Conservation (phyloP, 305 asterid genomes). For the Solanum aculeatissimum region DNA sequence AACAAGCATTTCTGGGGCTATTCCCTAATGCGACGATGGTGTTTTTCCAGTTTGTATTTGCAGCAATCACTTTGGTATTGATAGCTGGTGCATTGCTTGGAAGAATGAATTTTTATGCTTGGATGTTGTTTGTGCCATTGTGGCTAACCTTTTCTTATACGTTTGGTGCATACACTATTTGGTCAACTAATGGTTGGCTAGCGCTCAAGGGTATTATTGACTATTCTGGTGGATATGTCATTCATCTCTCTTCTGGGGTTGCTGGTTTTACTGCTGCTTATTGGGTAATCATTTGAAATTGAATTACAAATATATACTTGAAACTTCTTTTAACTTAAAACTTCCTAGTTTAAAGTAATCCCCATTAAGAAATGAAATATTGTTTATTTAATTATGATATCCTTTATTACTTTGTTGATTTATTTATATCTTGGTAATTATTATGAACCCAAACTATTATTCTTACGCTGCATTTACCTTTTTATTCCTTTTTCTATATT, state of each 20-base stretch:
- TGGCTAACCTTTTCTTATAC: conserved; percentile 64
- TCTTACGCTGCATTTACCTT: no score
- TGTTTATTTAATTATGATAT: no score
- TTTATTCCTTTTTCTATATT: no score
- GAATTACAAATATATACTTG: no score
- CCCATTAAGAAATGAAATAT: no score
- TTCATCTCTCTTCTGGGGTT: conserved; percentile 51
- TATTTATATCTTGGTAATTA: no score
- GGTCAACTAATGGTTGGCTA: conserved; percentile 42
- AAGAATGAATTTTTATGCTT: conserved; percentile 53
- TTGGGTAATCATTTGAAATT: conserved; percentile 20
- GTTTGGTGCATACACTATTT: conserved; percentile 42
- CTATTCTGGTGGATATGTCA: conserved; percentile 54
- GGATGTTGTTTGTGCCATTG: conserved; percentile 60
- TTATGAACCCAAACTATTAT: no score
- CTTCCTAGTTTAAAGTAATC: no score
- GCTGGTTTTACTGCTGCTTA: conserved; percentile 67
- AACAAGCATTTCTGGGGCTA: conserved; percentile 22
- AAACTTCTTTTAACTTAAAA: no score
- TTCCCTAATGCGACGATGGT: conserved; percentile 60
- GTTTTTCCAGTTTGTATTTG: conserved; percentile 53
- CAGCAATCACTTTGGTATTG: conserved; percentile 43
- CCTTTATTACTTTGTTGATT: no score
- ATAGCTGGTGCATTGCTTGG: conserved; percentile 59
- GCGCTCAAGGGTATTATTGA: conserved; percentile 31